Evolutionary conservation across 2,329 filamentous ascomycete genomes (phyloP).

Genomic region (Neopestalotiopsis rosae): DNA sequence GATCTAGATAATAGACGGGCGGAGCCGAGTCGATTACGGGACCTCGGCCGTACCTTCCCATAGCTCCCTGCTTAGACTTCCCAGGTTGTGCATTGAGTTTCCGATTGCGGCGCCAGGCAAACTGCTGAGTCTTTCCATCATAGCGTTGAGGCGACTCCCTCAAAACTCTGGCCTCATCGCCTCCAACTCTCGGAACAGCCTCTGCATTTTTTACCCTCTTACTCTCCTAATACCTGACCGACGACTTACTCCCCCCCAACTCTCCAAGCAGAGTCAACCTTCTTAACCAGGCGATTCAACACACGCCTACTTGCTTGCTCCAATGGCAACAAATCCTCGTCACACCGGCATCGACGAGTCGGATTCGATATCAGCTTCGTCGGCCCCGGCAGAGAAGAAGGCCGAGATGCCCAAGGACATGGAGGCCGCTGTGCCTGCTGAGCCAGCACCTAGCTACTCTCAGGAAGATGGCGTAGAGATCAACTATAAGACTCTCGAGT

Average conservation of each 20-base stretch:
- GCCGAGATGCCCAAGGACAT: background rate
- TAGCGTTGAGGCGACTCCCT: background rate
- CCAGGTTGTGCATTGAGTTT: background rate
- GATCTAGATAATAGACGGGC: slow-evolving; percentile 10
- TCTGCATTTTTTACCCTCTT: background rate
- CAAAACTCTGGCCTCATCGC: background rate
- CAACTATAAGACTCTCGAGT: slow-evolving; percentile 43
- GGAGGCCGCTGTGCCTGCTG: background rate
- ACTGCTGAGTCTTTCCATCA: background rate
- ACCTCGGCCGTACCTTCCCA: slow-evolving; percentile 1
- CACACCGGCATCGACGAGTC: background rate
- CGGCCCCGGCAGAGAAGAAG: slow-evolving; percentile 7
- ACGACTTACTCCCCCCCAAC: background rate
- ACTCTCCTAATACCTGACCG: background rate
- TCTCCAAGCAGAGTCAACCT: background rate
- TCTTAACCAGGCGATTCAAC: background rate
- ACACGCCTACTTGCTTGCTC: background rate
- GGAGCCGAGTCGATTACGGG: background rate
- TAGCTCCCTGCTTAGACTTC: slow-evolving; percentile 6
- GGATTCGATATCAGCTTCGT: background rate
- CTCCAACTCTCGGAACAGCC: background rate
- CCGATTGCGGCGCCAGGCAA: slow-evolving; percentile 12
- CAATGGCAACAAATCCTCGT: background rate
- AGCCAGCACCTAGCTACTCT: slow-evolving; percentile 19
- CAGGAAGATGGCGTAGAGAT: slow-evolving; percentile 30